phyloP scores from a whole-genome alignment of 2,329 filamentous ascomycete genomes.

The Neofusicoccum sp. region DNA sequence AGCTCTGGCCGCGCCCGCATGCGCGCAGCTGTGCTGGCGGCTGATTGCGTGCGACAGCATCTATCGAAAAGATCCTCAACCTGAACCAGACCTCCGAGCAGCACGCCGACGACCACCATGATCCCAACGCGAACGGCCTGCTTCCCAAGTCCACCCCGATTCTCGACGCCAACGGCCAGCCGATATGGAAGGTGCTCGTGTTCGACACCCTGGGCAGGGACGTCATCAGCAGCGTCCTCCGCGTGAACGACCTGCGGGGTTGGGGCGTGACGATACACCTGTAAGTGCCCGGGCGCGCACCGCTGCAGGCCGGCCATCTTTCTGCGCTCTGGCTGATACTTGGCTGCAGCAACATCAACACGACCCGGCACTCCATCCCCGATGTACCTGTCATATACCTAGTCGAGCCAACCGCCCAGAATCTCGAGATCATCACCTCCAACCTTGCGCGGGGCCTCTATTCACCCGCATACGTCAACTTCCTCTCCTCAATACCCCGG shows the following conservation, averaged over 20 bases:
- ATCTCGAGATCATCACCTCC: conserved; percentile 76
- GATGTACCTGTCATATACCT: conserved; percentile 96
- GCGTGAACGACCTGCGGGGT: conserved; percentile 86
- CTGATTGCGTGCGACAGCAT: conserved; percentile 55
- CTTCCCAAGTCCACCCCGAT: conserved; percentile 73
- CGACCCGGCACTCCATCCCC: conserved; percentile 82
- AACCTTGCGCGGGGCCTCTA: conserved; percentile 88
- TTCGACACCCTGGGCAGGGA: conserved; percentile 91
- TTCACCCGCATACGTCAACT: conserved; percentile 93
- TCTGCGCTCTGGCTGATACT: conserved; percentile 2
- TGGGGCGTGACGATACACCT: conserved; percentile 98
- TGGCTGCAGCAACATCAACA: conserved; percentile 66
- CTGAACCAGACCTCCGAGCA: conserved; percentile 69
- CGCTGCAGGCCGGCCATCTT: not conserved
- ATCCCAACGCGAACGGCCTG: conserved; percentile 60
- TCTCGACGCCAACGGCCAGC: conserved; percentile 80
- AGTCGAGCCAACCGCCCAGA: conserved; percentile 80
- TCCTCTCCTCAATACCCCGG: conserved; percentile 87
- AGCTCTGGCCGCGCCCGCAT: conserved; percentile 30
- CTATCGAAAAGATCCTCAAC: conserved; percentile 93
- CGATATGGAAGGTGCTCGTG: conserved; percentile 96
- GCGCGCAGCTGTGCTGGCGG: not conserved
- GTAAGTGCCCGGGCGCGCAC: conserved; percentile 62
- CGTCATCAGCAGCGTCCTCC: conserved; percentile 93
- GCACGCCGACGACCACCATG: conserved; percentile 58